These are phyloP conservation scores for Fusarium algeriense DNA, from an alignment of 2,329 filamentous ascomycete species.

Conservation along the genomic window DNA sequence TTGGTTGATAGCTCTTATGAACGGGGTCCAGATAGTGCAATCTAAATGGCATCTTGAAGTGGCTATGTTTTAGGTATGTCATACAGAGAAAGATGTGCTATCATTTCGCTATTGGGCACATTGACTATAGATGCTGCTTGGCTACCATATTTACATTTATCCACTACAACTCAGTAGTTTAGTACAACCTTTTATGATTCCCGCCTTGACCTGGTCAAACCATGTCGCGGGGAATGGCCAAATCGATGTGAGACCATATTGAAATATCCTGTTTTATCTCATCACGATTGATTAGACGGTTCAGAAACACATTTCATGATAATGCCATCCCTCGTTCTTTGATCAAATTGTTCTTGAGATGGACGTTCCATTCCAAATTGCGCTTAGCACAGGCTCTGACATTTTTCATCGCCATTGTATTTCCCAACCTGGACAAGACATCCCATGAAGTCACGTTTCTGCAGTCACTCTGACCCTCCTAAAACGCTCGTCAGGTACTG, in stretches of 20 bases:
- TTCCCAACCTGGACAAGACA: neutral
- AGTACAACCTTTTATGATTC: slow-evolving; percentile 3
- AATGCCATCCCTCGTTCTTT: neutral
- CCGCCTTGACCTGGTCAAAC: slow-evolving; percentile 4
- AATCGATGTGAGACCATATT: slow-evolving; percentile 1
- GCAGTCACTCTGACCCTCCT: slow-evolving; percentile 8
- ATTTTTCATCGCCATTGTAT: slow-evolving; percentile 1
- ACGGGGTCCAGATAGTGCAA: slow-evolving; percentile 1
- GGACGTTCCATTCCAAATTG: slow-evolving; percentile 13
- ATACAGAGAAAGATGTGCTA: neutral
- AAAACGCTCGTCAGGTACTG: slow-evolving; percentile 16
- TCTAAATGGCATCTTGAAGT: neutral
- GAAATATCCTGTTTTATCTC: neutral
- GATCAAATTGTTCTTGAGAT: neutral
- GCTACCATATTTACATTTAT: slow-evolving; percentile 1
- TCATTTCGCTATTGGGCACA: neutral
- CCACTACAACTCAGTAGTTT: slow-evolving; percentile 1
- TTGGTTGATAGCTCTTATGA: neutral
- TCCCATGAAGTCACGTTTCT: neutral
- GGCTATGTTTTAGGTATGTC: no score
- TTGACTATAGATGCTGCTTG: slow-evolving; percentile 2
- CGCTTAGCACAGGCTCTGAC: slow-evolving; percentile 17
- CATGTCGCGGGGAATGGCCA: slow-evolving; percentile 5
- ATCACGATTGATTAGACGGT: neutral
- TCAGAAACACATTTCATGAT: neutral